Evolutionary conservation across 1,139 yeast species (phyloP).

Genomic region (Nakaseomyces bracarensis): DNA sequence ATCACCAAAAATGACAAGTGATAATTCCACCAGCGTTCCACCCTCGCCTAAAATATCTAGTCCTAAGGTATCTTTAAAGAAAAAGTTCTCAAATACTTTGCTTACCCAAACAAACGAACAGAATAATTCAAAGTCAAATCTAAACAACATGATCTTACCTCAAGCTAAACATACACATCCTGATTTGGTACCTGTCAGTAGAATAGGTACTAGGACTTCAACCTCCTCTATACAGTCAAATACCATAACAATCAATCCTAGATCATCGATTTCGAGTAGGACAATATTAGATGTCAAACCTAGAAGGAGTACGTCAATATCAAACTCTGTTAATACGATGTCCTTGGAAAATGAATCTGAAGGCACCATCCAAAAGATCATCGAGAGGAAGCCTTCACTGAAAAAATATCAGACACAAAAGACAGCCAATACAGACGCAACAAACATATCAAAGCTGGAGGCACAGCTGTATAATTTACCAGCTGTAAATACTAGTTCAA

Average conservation of each 20-base stretch:
- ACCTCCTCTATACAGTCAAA: neutral
- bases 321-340: slow-evolving; percentile 1
- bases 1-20: neutral
- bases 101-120: slow-evolving; percentile 8
- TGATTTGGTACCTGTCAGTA: neutral
- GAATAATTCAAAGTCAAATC: slow-evolving; percentile 7
- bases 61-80: slow-evolving; percentile 17
- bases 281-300: neutral
- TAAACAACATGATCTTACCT: neutral
- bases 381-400: slow-evolving; percentile 1
- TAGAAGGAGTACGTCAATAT: neutral
- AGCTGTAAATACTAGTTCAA: neutral
- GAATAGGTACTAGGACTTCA: neutral
- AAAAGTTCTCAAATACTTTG: slow-evolving; percentile 15
- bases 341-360: neutral
- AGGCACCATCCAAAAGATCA: neutral
- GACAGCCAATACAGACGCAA: slow-evolving; percentile 1
- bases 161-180: neutral
- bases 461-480: slow-evolving; percentile 3
- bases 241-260: neutral
- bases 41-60: slow-evolving; percentile 9
- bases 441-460: slow-evolving; percentile 2
- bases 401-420: neutral
- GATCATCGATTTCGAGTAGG: slow-evolving; percentile 4
- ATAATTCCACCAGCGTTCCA: slow-evolving; percentile 1